phyloP scores from a whole-genome alignment of 148 eudicot species.

The Rhododendron kiyosumense region DNA sequence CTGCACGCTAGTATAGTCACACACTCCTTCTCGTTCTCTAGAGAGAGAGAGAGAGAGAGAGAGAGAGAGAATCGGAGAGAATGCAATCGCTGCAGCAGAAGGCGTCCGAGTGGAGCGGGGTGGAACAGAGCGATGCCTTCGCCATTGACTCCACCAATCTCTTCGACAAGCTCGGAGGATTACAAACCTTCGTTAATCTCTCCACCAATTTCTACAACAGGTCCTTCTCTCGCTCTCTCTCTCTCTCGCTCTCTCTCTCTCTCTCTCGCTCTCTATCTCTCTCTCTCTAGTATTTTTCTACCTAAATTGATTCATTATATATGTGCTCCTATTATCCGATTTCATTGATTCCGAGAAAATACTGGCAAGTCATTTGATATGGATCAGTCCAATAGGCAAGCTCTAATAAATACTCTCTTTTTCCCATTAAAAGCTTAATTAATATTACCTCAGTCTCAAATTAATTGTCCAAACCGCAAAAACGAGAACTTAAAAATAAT shows the following conservation, averaged over 20 bases:
- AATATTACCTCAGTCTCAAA: neutral
- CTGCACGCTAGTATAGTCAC: too few relatives aligned
- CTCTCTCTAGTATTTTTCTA: neutral
- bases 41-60: neutral
- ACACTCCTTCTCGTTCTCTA: too few relatives aligned
- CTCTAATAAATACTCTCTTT: neutral
- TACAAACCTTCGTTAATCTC: slow-evolving; percentile 68
- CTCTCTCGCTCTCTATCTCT: neutral
- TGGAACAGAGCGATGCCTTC: slow-evolving; percentile 59
- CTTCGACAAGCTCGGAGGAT: slow-evolving; percentile 61
- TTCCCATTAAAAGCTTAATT: neutral
- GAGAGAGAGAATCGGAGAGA: neutral
- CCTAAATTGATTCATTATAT: neutral
- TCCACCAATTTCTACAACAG: slow-evolving; percentile 91
- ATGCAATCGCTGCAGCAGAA: slow-evolving; percentile 88
- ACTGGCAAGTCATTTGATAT: neutral
- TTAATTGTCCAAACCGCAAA: neutral
- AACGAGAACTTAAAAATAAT: neutral
- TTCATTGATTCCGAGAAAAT: neutral
- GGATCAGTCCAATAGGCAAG: neutral
- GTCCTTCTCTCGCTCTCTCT: neutral
- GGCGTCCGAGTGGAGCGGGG: slow-evolving; percentile 86
- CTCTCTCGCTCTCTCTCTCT: neutral
- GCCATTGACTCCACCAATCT: slow-evolving; percentile 80
- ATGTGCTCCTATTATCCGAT: neutral